Base-by-base conservation (phyloP, 1,284 basidiomycete species). In the Leccinum pachyderme region DNA sequence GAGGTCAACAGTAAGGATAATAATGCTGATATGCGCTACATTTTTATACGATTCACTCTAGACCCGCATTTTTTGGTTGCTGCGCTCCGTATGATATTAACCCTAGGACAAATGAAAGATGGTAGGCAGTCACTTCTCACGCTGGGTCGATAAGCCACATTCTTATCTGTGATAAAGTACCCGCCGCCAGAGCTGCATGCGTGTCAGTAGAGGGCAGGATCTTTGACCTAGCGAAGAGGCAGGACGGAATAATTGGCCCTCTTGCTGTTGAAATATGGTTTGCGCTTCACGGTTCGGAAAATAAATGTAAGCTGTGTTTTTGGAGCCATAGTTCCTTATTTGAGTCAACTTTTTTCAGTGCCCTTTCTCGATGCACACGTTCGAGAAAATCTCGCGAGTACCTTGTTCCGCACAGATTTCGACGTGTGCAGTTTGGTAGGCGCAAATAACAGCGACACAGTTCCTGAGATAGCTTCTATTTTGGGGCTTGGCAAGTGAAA, bases 401-500 rank as follows among this genome's bases (percentile, higher is more conserved):
- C 54, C 4, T 52, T 65, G 22, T 15, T 45, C 2, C 37, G 35
- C 25, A 32, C 63, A 32, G 46, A n/a, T 7, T 22, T 44, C 5
- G 27, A 50, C 1, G 39, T 24, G 9, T 7, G 7, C 7, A 7
- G 24, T 29, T 18, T 49, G 24, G 4, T 15, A 5, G 35, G 28
- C 3, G 29, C 8, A 25, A 2, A 41, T 13, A 28, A 15, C 15
- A 3, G 3, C 6, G 7, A 3, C 11, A 8, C 2, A 11, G 33
- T 57, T 46, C 22, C 31, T 27, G 57, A 41, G 18, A 44, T 56
- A 25, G 29, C 29, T 15, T 13, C 5, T 1, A 28, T 70, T 15
- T 69, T 67, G 12, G 63, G 61, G 3, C 46, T 68, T 1, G 53
- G 67, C 66, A 24, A 45, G 58, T 29, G 25, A 29, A 5, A 0